phyloP scores from a whole-genome alignment of 352 stramenopile species.

The Pythium utonaiense region DNA sequence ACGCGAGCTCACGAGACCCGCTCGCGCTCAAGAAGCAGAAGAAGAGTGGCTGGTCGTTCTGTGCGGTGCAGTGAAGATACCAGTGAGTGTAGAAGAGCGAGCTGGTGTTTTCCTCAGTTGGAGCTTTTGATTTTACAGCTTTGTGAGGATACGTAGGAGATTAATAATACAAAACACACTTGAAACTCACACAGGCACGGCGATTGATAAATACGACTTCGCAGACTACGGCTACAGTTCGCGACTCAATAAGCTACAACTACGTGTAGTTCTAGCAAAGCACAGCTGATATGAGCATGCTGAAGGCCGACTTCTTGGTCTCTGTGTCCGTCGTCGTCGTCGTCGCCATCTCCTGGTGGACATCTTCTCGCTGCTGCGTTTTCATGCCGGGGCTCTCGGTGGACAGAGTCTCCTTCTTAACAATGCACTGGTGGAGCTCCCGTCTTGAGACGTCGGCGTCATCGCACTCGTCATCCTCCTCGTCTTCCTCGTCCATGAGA shows the following conservation, averaged over 20 bases:
- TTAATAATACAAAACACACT: background rate
- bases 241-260: too few species aligned
- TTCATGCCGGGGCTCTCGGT: background rate
- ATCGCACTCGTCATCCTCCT: conserved; percentile 25
- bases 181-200: background rate
- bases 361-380: background rate
- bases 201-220: background rate
- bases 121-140: background rate
- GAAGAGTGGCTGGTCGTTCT: conserved; percentile 12
- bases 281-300: conserved; percentile 46
- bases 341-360: too few species aligned
- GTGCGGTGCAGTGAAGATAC: conserved; percentile 13
- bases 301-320: conserved; percentile 29
- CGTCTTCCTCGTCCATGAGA: conserved; percentile 44
- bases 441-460: conserved; percentile 14
- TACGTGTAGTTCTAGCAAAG: too few species aligned
- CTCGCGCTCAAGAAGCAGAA: conserved; percentile 16
- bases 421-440: background rate
- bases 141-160: background rate
- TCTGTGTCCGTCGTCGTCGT: conserved; percentile 6
- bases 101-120: background rate
- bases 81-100: background rate
- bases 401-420: conserved; percentile 10
- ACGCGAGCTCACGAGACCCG: conserved; percentile 53
- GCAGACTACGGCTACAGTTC: too few species aligned